phyloP scores from a whole-genome alignment of 805 yeast genomes.

The Jamesozyma spencerorum region DNA sequence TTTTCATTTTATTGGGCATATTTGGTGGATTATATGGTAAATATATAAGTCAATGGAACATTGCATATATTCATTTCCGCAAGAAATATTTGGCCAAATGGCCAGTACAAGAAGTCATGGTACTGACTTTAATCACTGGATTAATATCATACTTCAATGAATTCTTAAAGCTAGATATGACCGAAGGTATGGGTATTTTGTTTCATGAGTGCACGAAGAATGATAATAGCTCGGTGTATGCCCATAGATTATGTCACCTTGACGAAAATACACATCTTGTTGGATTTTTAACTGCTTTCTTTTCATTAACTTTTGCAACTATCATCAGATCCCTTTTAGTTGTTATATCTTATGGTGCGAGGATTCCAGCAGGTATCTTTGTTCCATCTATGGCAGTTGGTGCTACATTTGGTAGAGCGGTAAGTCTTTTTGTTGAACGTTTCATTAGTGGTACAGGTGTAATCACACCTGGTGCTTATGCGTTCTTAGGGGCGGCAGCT shows the following conservation, averaged over 20 bases:
- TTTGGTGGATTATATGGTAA: constrained; percentile 92
- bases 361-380: constrained; percentile 95
- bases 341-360: constrained; percentile 80
- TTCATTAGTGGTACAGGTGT: constrained; percentile 40
- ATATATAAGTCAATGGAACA: constrained; percentile 62
- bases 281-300: constrained; percentile 31
- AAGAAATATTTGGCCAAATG: constrained; percentile 45
- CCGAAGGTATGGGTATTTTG: constrained; percentile 83
- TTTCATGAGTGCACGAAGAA: constrained; percentile 67
- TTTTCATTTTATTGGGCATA: constrained; percentile 67
- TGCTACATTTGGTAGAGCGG: constrained; percentile 82
- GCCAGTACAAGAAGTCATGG: constrained; percentile 58
- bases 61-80: constrained; percentile 67
- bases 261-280: constrained; percentile 25
- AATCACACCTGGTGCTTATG: constrained; percentile 89
- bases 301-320: constrained; percentile 62
- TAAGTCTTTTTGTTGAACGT: constrained; percentile 64
- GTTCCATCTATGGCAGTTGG: constrained; percentile 97
- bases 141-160: constrained; percentile 73
- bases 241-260: constrained; percentile 34
- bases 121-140: constrained; percentile 62
- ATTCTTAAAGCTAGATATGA: constrained; percentile 81
- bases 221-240: constrained; percentile 26
- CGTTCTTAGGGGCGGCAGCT: constrained; percentile 93
- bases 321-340: constrained; percentile 60